Base-by-base conservation (phyloP, 257 asterid genomes). In the Nicotiana tabacum region DNA sequence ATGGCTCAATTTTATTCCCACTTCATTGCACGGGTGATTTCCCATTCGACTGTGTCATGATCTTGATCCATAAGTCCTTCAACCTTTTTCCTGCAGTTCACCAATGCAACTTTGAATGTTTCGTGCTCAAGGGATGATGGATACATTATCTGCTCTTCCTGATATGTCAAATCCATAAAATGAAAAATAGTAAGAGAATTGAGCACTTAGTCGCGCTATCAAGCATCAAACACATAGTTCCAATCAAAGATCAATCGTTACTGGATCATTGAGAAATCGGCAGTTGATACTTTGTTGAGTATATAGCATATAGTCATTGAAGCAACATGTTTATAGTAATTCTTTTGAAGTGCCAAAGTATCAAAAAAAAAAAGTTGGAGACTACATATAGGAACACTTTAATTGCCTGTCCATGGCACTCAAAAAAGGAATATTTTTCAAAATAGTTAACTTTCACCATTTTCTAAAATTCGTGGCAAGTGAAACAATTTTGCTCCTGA, bases 91-190 rank as follows among this genome's bases (percentile, higher is more conserved):
- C 89, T 85, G 86, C 94, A 89, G 90, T 85, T 88, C 79, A 87
- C 95, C 13, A 94, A 83, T 57, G 96, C 90, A 21, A 94, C 95
- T 0, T 78, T 84, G 80, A 92, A 94, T 74, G 90, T 91, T 86
- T 94, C 98, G 13, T 84, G 93, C 91, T 89, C 93, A 9, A 95
- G 92, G 16, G 97, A 89, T 29, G 92, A 87, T 18, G 98, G 97
- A 77, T 94, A 94, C 92, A 95, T 94, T 10, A 94, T 85, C 82
- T 95, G 99, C 81, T 95, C 98, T 87, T 95, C 99, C 98, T 95
- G 89, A 53, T 39, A 39, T 77, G 69, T 66, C 39, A 57, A 37
- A 46, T 66, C 81, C 55, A 69, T 80, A 17, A 35, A 24, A 83
- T 11, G 17, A 21, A 10, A 10, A 46, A 39, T 72, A 11, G 3